Base-by-base conservation (phyloP, 108 stramenopile genomes). In the Pseudonitzschia delicatissima region DNA sequence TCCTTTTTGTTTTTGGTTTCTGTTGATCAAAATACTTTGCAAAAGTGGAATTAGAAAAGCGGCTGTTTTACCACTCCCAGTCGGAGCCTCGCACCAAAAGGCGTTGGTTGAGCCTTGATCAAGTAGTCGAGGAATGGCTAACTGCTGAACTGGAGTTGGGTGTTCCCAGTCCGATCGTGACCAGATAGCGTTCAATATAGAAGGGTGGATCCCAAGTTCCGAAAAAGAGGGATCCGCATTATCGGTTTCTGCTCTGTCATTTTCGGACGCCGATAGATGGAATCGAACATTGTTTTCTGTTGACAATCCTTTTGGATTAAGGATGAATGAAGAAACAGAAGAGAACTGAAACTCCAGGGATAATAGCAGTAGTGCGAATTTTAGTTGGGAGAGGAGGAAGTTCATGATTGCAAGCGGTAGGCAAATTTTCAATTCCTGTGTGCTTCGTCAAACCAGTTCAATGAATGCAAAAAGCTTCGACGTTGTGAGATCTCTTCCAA, bases 1-100 rank as follows among this genome's bases (percentile, higher is more conserved):
- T 47, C 78, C 67, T 18, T 27, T 62, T 42, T 8, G 40, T 62
- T 72, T 68, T 18, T 42, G 21, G 35, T 32, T 64, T 20, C 52
- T 64, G 62, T 64, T 50, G 17, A 31, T 11, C 49, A 52, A 23
- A 3, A 77, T 35, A 61, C 71, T 79, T 52, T 95, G 86, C 13
- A 96, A 39, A n/a, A 94, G 67, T n/a, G 98, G 98, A 9, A 98
- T 61, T 4, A 82, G 68, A 73, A 92, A 99, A 3, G 92, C 88
- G 1, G 87, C 93, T 0, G 96, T 98, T 47, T 99, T 98, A 6
- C 97, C 98, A 21, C 82, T 87, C 23, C 94, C 95, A 0, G 83
- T 86, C 1, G 83, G 85, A 34, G 78, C 87, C 49, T 88, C 90
- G 58, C 84, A 83, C 89, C 86, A 87, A 18, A 88, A 61, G 31